Conservation (phyloP, 352 stramenopile genomes). For the Achlya hypogyna region DNA sequence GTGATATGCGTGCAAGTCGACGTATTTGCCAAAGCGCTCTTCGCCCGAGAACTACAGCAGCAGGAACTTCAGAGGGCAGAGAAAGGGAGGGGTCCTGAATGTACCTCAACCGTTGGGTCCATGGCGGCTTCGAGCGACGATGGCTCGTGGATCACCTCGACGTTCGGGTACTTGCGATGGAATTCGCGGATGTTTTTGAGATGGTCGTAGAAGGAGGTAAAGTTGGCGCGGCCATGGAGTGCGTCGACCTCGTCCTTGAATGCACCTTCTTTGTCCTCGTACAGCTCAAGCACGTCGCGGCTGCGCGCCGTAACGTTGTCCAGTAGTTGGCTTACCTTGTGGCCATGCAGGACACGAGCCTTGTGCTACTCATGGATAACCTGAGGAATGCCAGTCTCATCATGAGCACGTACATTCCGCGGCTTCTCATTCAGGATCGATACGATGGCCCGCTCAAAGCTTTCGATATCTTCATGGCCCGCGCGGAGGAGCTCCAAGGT, state of each 20-base stretch:
- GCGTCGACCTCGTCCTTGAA: slow-evolving; percentile 65
- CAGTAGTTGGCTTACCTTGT: slow-evolving; percentile 77
- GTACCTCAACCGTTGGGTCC: slow-evolving; percentile 47
- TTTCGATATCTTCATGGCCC: slow-evolving; percentile 74
- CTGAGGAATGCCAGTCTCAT: neutral
- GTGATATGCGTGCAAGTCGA: slow-evolving; percentile 85
- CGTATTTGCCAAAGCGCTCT: slow-evolving; percentile 84
- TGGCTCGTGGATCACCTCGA: slow-evolving; percentile 53
- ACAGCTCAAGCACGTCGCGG: slow-evolving; percentile 64
- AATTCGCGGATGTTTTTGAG: slow-evolving; percentile 78
- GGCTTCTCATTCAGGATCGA: slow-evolving; percentile 67
- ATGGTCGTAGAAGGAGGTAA: slow-evolving; percentile 85
- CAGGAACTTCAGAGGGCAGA: neutral
- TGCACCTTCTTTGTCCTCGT: slow-evolving; percentile 74
- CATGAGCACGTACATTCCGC: slow-evolving; percentile 48
- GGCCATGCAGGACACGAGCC: slow-evolving; percentile 63
- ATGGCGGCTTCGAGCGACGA: slow-evolving; percentile 41
- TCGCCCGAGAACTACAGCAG: slow-evolving; percentile 68
- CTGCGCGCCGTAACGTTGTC: slow-evolving; percentile 60
- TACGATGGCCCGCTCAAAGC: slow-evolving; percentile 59
- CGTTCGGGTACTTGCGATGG: slow-evolving; percentile 77
- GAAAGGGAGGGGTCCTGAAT: neutral
- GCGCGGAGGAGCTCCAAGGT: slow-evolving; percentile 75
- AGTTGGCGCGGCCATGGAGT: slow-evolving; percentile 68
- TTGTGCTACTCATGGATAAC: slow-evolving; percentile 40